phyloP scores from a whole-genome alignment of 768 basidiomycete species.

The Amanita polypyramis region DNA sequence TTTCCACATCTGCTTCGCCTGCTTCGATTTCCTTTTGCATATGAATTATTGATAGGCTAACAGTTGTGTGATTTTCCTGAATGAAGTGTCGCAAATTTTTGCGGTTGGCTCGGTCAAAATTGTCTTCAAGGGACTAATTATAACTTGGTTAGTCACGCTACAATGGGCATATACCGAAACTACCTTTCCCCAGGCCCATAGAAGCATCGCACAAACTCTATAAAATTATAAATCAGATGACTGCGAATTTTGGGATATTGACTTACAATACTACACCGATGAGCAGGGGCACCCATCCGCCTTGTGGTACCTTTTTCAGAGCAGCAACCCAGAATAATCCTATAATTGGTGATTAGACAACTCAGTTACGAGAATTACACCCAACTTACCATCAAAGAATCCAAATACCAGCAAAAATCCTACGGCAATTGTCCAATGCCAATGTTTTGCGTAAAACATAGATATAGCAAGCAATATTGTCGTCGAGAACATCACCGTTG shows the following conservation, averaged over 20 bases:
- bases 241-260: background rate
- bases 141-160: background rate
- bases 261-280: conserved; percentile 41
- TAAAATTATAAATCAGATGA: background rate
- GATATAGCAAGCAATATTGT: conserved; percentile 45
- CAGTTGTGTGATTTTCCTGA: conserved; percentile 18
- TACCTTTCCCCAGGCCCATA: conserved; percentile 62
- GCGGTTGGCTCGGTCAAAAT: conserved; percentile 47
- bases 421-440: conserved; percentile 30
- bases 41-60: conserved; percentile 6
- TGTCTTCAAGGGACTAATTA: conserved; percentile 40
- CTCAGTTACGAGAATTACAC: background rate
- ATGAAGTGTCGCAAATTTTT: conserved; percentile 48
- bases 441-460: conserved; percentile 44
- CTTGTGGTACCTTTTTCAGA: conserved; percentile 48
- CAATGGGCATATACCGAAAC: background rate
- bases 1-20: background rate
- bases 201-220: conserved; percentile 37
- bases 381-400: conserved; percentile 49
- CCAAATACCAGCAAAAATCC: conserved; percentile 44
- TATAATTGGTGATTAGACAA: conserved; percentile 6
- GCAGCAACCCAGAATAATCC: conserved; percentile 56
- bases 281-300: conserved; percentile 60
- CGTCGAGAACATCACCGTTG: conserved; percentile 58
- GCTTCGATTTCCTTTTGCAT: background rate